Evolutionary conservation across 352 stramenopile genomes (phyloP).

Genomic region (Peronospora farinosa): DNA sequence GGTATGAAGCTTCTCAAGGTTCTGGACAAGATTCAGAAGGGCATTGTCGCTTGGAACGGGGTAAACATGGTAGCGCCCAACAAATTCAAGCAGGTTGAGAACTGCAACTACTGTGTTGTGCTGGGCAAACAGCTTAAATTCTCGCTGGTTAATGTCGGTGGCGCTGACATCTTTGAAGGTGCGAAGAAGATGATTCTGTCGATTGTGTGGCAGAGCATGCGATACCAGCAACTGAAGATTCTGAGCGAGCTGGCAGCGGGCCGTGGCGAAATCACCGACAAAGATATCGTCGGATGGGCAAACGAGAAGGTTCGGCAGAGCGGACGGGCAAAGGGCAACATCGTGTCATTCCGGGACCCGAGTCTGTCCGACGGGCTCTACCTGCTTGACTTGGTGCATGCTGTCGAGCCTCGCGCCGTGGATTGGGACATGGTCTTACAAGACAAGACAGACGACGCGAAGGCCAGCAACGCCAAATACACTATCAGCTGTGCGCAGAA

Average conservation of each 20-base stretch:
- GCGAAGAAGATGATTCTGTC: conserved; percentile 92
- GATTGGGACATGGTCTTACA: conserved; percentile 87
- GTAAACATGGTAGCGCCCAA: conserved; percentile 86
- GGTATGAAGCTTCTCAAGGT: conserved; percentile 87
- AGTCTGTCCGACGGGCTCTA: conserved; percentile 75
- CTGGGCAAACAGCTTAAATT: conserved; percentile 82
- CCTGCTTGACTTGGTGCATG: conserved; percentile 83
- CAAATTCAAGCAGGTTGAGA: conserved; percentile 87
- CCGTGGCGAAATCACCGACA: conserved; percentile 59
- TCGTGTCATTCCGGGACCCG: conserved; percentile 81
- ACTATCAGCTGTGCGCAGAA: conserved; percentile 90
- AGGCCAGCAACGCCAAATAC: conserved; percentile 89
- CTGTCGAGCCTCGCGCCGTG: conserved; percentile 79
- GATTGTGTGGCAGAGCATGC: conserved; percentile 93
- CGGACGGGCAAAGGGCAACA: conserved; percentile 64
- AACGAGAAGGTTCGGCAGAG: conserved; percentile 76
- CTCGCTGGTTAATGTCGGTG: conserved; percentile 87
- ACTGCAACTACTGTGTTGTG: conserved; percentile 87
- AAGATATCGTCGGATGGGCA: conserved; percentile 79
- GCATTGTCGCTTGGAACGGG: conserved; percentile 83
- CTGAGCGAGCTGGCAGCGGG: conserved; percentile 53
- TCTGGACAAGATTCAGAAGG: conserved; percentile 86
- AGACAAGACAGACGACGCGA: conserved; percentile 66
- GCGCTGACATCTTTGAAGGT: conserved; percentile 88
- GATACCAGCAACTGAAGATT: conserved; percentile 86